These are phyloP conservation scores for Friedmanniomyces endolithicus DNA, from an alignment of 495 filamentous ascomycete species.

Conservation along the genomic window DNA sequence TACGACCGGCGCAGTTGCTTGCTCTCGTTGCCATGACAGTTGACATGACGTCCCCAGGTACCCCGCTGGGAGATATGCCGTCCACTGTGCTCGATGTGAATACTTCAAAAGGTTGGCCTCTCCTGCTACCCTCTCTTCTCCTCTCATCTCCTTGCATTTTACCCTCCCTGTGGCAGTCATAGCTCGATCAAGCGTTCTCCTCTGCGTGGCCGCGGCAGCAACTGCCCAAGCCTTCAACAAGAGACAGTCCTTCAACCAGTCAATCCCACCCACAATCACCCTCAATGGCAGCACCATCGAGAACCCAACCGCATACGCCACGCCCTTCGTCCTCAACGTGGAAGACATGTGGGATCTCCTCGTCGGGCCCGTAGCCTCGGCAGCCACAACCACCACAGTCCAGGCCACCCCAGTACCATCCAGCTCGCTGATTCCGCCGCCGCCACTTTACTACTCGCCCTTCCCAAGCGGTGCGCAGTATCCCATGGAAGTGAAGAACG, in stretches of 20 bases:
- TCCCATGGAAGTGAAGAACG: conserved; percentile 14
- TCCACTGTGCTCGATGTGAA: background rate
- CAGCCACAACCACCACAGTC: conserved; percentile 8
- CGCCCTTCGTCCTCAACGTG: conserved; percentile 12
- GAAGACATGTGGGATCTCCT: conserved; percentile 19
- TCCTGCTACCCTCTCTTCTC: background rate
- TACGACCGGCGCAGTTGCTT: too few species aligned
- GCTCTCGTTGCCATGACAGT: background rate
- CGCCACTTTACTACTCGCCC: conserved; percentile 7
- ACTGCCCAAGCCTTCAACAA: background rate
- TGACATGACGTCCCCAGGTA: background rate
- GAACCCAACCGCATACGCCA: conserved; percentile 12
- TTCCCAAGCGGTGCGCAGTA: conserved; percentile 11
- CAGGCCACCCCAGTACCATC: conserved; percentile 12
- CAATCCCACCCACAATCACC: conserved; percentile 5
- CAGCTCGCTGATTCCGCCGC: conserved; percentile 13
- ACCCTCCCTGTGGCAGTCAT: background rate
- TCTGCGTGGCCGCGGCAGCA: background rate
- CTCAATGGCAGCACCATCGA: conserved; percentile 7
- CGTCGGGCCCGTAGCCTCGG: conserved; percentile 8
- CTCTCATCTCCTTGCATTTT: background rate
- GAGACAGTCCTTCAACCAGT: conserved; percentile 7
- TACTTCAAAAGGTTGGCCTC: too few species aligned
- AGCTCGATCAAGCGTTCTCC: background rate
- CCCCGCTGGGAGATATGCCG: background rate